Base-by-base conservation (phyloP, 306 rosid genomes). In the Pueraria montana region DNA sequence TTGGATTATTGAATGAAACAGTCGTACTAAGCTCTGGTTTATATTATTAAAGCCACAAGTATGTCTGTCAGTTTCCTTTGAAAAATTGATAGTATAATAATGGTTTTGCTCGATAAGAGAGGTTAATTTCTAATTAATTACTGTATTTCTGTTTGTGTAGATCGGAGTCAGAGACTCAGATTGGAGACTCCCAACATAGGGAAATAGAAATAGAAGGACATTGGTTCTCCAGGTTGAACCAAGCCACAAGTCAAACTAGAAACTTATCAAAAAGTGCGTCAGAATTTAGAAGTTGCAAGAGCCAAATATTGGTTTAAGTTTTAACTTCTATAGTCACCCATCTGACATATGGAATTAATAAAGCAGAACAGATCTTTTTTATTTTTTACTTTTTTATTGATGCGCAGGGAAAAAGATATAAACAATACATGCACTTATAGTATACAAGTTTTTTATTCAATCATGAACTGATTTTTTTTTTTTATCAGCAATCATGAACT, bases 1-100 rank as follows among this genome's bases (percentile, higher is more conserved):
- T 82, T 72, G 77, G 82, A 78, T 82, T 85, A 72, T 77, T 71
- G 63, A 77, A 87, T 56, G 48, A 72, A 40, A 18, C 2, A 17
- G 17, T n/a, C 13, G 34, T 9, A 42, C 69, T 38, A 53, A 52
- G 71, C 30, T 59, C 17, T 50, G 68, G 26, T 74, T 69, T 55
- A 43, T 74, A 61, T 84, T 59, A 85, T 82, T 80, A 61, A 77
- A 63, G 74, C 85, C 68, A 64, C 85, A 90, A 90, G 95, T 77
- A 94, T 94, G 97, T 94, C 89, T 92, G 97, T 90, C 91, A 90
- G 86, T 87, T 84, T 84, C 77, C 76, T 86, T 23, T 52, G 79
- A 79, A 20, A 74, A 82, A 72, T 67, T 74, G 73, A 11, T 30
- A 34, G 7, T 34, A 27, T 1, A 1, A 1, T 5, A 38, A 53